Evolutionary conservation across 495 filamentous ascomycete species (phyloP).

Genomic region (Cudoniella acicularis): DNA sequence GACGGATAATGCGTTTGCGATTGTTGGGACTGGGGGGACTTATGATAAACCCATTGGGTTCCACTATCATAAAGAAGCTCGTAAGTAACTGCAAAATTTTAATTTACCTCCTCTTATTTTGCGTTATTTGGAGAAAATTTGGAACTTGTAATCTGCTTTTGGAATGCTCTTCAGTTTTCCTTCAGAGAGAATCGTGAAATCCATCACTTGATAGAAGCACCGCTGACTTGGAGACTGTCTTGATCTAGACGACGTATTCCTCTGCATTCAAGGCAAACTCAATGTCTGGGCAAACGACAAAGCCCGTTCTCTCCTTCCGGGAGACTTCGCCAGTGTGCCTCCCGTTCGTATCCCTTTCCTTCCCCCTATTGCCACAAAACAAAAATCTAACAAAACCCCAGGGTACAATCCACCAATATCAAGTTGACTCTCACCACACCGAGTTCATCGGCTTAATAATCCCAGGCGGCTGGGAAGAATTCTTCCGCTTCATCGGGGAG

Average conservation of each 20-base stretch:
- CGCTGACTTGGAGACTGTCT: too few relatives aligned
- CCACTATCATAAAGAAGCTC: slow-evolving; percentile 45
- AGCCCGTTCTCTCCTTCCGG: slow-evolving; percentile 40
- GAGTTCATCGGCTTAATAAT: slow-evolving; percentile 43
- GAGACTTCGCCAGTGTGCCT: slow-evolving; percentile 48
- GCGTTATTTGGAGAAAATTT: too few relatives aligned
- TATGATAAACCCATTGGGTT: slow-evolving; percentile 37
- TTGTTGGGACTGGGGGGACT: slow-evolving; percentile 42
- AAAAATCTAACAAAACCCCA: too few relatives aligned
- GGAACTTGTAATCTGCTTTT: too few relatives aligned
- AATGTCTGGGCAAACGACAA: slow-evolving; percentile 46
- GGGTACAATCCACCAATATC: slow-evolving; percentile 40
- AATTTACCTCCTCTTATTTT: too few relatives aligned
- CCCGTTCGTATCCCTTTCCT: slow-evolving; percentile 30
- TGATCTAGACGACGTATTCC: slow-evolving; percentile 48
- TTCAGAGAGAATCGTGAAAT: too few relatives aligned
- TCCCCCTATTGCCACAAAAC: not conserved
- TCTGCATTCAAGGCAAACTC: slow-evolving; percentile 42
- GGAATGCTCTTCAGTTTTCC: too few relatives aligned
- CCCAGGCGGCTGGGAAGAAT: slow-evolving; percentile 51
- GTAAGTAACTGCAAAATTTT: too few relatives aligned
- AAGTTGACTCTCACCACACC: slow-evolving; percentile 40
- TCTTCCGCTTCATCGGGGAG: slow-evolving; percentile 48
- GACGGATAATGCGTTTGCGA: slow-evolving; percentile 41
- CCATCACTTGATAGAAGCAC: too few relatives aligned